These are phyloP conservation scores for Penicillium herquei DNA, from an alignment of 495 filamentous ascomycete genomes.

Conservation along the genomic window DNA sequence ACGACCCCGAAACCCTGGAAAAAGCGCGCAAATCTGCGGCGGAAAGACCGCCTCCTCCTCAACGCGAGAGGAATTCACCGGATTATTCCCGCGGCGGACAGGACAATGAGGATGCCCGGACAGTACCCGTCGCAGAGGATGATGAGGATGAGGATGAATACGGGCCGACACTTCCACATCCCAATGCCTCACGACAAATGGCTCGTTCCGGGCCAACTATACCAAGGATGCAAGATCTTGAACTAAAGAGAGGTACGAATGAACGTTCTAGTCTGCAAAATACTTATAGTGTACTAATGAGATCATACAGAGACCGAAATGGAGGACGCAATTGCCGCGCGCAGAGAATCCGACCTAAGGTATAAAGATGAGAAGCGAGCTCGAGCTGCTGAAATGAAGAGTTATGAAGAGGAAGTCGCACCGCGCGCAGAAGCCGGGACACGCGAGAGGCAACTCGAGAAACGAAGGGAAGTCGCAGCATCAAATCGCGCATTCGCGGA, in stretches of 20 bases:
- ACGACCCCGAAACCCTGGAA: conserved; percentile 66
- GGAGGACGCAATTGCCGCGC: conserved; percentile 53
- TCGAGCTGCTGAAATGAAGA: conserved; percentile 32
- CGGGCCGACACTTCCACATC: conserved; percentile 65
- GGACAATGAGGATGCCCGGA: conserved; percentile 7
- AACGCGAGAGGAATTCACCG: conserved; percentile 23
- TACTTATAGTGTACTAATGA: neutral
- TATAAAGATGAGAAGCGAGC: conserved; percentile 56
- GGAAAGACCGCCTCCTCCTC: conserved; percentile 2
- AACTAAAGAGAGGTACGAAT: conserved; percentile 58
- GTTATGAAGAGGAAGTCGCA: conserved; percentile 66
- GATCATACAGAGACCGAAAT: conserved; percentile 42
- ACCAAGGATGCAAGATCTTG: conserved; percentile 72
- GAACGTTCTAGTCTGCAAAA: neutral
- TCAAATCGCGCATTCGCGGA: conserved; percentile 49
- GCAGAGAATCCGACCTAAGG: conserved; percentile 55
- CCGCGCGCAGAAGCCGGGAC: conserved; percentile 86
- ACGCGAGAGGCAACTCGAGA: conserved; percentile 82
- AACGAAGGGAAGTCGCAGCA: conserved; percentile 59
- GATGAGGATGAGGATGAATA: conserved; percentile 61
- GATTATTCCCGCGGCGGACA: conserved; percentile 21
- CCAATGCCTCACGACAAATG: conserved; percentile 15
- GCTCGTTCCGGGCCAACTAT: conserved; percentile 64
- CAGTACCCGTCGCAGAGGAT: conserved; percentile 31
- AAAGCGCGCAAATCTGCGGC: conserved; percentile 41